Conservation (phyloP, 768 basidiomycete genomes). For the Rhizopogon roseolus region DNA sequence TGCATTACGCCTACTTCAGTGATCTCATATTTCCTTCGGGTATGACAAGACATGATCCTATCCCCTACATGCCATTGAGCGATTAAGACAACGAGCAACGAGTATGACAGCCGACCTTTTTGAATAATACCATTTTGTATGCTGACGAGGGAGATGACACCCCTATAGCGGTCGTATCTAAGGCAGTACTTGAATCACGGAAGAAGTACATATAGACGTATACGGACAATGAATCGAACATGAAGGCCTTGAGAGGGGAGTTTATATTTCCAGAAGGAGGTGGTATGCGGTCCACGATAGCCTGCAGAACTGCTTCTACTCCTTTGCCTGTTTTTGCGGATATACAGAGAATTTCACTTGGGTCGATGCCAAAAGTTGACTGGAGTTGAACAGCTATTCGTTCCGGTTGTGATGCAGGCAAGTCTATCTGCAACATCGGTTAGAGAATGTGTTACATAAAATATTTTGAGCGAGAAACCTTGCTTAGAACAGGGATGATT, state of each 20-base stretch:
- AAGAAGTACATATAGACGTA: background rate
- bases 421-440: conserved; percentile 63
- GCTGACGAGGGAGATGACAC: conserved; percentile 89
- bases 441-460: conserved; percentile 1
- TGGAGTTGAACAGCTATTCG: conserved; percentile 78
- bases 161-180: conserved; percentile 93
- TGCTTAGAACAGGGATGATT: conserved; percentile 91
- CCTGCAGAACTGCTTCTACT: conserved; percentile 69
- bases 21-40: conserved; percentile 85
- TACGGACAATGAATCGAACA: conserved; percentile 89
- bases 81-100: background rate
- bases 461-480: conserved; percentile 41
- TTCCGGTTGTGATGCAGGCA: conserved; percentile 84
- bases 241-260: conserved; percentile 71
- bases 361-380: conserved; percentile 76
- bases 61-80: conserved; percentile 55
- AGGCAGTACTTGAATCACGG: conserved; percentile 6
- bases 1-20: conserved; percentile 86
- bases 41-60: conserved; percentile 80
- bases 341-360: conserved; percentile 68
- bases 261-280: conserved; percentile 56
- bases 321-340: conserved; percentile 93
- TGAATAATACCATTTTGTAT: conserved; percentile 75
- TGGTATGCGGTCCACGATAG: conserved; percentile 82
- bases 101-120: conserved; percentile 51